Conservation (phyloP, 1,139 yeast species). For the Torulaspora globosa region DNA sequence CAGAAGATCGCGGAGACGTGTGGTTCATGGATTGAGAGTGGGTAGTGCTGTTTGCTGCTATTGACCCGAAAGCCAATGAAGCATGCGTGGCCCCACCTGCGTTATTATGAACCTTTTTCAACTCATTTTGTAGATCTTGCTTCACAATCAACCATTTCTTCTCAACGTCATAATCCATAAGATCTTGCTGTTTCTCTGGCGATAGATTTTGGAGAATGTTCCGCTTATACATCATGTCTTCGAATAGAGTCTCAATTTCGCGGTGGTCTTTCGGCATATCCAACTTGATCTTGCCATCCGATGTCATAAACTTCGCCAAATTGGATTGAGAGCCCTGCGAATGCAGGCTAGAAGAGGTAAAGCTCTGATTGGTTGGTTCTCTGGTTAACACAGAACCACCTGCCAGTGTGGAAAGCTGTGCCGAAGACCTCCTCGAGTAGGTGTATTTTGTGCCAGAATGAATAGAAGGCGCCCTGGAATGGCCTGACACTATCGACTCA, state of each 20-base stretch:
- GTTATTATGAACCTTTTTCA: slow-evolving; percentile 50
- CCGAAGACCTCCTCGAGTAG: slow-evolving; percentile 29
- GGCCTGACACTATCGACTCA: slow-evolving; percentile 9
- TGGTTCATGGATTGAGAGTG: not conserved
- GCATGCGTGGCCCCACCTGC: slow-evolving; percentile 24
- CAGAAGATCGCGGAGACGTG: slow-evolving; percentile 8
- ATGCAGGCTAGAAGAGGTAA: slow-evolving; percentile 29
- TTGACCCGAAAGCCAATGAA: not conserved
- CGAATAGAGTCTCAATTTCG: slow-evolving; percentile 63
- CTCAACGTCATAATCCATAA: slow-evolving; percentile 68
- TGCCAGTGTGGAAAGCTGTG: slow-evolving; percentile 15
- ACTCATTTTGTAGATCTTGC: slow-evolving; percentile 79
- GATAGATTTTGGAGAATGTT: slow-evolving; percentile 74
- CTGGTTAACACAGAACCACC: slow-evolving; percentile 18
- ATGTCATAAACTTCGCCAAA: slow-evolving; percentile 28
- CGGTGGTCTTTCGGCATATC: slow-evolving; percentile 57
- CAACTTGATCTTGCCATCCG: slow-evolving; percentile 36
- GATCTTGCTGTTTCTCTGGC: slow-evolving; percentile 68
- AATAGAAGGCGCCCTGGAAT: slow-evolving; percentile 24
- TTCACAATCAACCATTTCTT: slow-evolving; percentile 90
- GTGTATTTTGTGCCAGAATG: slow-evolving; percentile 32
- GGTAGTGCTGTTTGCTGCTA: not conserved
- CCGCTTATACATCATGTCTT: slow-evolving; percentile 72
- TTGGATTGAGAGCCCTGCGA: slow-evolving; percentile 32
- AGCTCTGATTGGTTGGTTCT: slow-evolving; percentile 27